Evolutionary conservation across 2,329 filamentous ascomycete species (phyloP).

Genomic region (Rosellinia necatrix): DNA sequence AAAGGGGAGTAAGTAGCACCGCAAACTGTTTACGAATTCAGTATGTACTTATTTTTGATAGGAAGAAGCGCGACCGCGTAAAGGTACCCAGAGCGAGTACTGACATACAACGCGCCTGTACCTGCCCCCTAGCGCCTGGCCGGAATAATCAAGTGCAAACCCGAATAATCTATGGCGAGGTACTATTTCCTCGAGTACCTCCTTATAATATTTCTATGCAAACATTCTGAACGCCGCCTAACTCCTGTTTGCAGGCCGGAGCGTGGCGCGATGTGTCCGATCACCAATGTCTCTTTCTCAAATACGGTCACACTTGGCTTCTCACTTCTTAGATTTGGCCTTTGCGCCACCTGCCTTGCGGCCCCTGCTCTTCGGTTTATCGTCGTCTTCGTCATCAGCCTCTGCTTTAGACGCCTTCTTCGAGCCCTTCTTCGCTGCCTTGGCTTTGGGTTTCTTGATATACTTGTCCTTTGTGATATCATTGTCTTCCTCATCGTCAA

Average conservation of each 20-base stretch:
- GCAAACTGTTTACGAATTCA: not conserved
- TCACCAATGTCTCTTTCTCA: constrained; percentile 1
- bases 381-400: constrained; percentile 55
- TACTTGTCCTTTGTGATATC: constrained; percentile 91
- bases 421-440: constrained; percentile 56
- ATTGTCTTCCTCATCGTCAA: constrained; percentile 77
- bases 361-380: constrained; percentile 34
- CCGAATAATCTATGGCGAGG: constrained; percentile 1
- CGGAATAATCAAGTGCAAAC: not conserved
- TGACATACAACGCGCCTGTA: not conserved
- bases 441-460: constrained; percentile 87
- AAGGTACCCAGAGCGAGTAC: constrained; percentile 1
- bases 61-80: constrained; percentile 1
- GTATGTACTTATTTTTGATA: not conserved
- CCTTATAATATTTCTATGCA: not conserved
- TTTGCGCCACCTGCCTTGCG: constrained; percentile 36
- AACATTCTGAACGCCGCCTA: not conserved
- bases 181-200: not conserved
- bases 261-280: not conserved
- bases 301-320: not conserved
- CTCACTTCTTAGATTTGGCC: constrained; percentile 41
- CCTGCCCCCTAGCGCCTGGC: not conserved
- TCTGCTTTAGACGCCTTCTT: constrained; percentile 47
- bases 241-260: not conserved
- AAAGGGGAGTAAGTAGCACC: not conserved